A percentile compares a stretch with the other conserved stretches of the same genome.
Conservation (phyloP, 371 early-diverging fungal species). For the Mucor sp. region DNA sequence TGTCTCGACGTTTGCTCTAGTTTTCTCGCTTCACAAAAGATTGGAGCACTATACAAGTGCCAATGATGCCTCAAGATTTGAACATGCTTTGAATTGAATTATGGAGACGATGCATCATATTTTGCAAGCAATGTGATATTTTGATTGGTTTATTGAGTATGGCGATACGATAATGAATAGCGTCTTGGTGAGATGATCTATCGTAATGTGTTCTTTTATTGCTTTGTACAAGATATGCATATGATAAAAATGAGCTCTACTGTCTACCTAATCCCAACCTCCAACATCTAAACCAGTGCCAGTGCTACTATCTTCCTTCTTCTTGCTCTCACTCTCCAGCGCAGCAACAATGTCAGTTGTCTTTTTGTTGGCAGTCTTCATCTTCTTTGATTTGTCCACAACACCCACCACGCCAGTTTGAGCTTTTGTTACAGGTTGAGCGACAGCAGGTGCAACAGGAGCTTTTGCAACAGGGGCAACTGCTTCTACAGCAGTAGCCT, state of each 20-base stretch:
- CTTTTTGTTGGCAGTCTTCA: slow-evolving; percentile 16
- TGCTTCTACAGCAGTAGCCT: background rate
- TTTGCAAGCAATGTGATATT: too few species aligned
- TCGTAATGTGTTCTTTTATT: background rate
- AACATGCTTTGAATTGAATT: too few species aligned
- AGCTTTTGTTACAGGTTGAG: slow-evolving; percentile 24
- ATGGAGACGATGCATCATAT: too few species aligned
- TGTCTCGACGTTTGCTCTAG: too few species aligned
- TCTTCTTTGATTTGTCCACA: slow-evolving; percentile 48
- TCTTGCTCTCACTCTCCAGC: slow-evolving; percentile 26
- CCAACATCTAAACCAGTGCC: slow-evolving; percentile 50
- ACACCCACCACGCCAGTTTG: slow-evolving; percentile 64
- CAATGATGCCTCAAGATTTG: too few species aligned
- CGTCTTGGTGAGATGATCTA: too few species aligned
- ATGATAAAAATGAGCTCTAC: background rate
- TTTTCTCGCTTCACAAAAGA: too few species aligned
- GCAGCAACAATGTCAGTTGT: slow-evolving; percentile 32
- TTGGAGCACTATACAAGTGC: too few species aligned
- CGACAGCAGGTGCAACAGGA: background rate
- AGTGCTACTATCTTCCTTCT: slow-evolving; percentile 15
- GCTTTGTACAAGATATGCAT: background rate
- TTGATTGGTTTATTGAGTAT: too few species aligned
- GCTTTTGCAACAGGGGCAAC: background rate
- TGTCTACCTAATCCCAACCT: slow-evolving; percentile 60
- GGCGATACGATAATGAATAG: too few species aligned